phyloP scores from a whole-genome alignment of 192 early-diverging fungal genomes.

The Umbelopsis sp. region DNA sequence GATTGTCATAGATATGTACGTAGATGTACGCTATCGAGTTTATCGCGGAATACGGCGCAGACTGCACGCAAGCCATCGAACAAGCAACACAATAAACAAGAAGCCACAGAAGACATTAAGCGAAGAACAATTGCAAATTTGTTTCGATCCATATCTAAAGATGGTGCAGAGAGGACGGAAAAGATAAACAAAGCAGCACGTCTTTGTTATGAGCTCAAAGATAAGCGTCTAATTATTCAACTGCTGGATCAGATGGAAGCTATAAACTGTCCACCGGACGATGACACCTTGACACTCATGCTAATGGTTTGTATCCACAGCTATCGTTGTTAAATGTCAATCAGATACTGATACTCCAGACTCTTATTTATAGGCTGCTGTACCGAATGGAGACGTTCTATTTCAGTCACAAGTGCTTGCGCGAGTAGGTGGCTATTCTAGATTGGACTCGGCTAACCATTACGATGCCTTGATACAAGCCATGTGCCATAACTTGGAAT shows the following conservation, averaged over 20 bases:
- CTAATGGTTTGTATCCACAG: neutral
- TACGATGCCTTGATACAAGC: conserved; percentile 45
- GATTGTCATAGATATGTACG: too few species aligned
- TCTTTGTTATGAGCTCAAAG: neutral
- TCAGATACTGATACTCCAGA: neutral
- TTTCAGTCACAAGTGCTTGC: conserved; percentile 22
- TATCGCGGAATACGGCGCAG: too few species aligned
- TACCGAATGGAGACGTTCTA: neutral
- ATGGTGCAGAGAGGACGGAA: neutral
- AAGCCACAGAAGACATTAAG: neutral
- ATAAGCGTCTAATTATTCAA: neutral
- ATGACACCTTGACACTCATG: neutral
- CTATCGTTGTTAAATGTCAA: neutral
- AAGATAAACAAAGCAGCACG: neutral
- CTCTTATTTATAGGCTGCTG: neutral
- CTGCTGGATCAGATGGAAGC: conserved; percentile 16
- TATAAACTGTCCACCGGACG: neutral
- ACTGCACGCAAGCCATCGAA: too few species aligned
- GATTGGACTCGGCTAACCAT: neutral
- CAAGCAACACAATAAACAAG: neutral
- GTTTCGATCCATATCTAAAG: neutral
- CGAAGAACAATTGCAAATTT: neutral
- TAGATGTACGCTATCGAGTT: too few species aligned
- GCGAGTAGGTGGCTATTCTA: neutral
- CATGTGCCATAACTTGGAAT: conserved; percentile 41